Conservation (phyloP, 495 filamentous ascomycete species). For the Trypethelium eluteriae region DNA sequence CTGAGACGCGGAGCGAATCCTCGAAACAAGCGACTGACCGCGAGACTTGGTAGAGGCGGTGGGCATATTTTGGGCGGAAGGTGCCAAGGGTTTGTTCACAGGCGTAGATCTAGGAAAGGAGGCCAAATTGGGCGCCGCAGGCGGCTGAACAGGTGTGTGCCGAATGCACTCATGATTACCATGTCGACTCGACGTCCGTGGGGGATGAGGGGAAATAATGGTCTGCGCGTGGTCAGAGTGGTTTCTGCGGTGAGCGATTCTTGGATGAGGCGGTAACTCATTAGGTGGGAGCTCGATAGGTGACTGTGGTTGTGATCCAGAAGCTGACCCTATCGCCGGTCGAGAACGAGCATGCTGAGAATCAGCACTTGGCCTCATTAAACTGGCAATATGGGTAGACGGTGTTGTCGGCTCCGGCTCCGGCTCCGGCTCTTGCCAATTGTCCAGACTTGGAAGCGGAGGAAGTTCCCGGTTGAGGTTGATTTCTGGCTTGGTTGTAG, state of each 20-base stretch:
- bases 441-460: slow-evolving; percentile 36
- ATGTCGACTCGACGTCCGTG: slow-evolving; percentile 11
- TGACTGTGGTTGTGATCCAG: slow-evolving; percentile 1
- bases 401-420: slow-evolving; percentile 18
- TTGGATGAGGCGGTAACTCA: background rate
- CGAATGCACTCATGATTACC: background rate
- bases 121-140: background rate
- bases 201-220: background rate
- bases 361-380: slow-evolving; percentile 27
- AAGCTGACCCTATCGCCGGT: slow-evolving; percentile 11
- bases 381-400: slow-evolving; percentile 26
- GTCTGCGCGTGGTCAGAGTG: background rate
- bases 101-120: background rate
- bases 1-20: background rate
- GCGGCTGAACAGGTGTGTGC: background rate
- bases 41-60: background rate
- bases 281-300: background rate
- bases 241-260: background rate
- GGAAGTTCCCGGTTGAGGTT: slow-evolving; percentile 40
- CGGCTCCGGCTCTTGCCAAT: slow-evolving; percentile 28
- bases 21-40: slow-evolving; percentile 5
- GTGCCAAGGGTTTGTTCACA: background rate
- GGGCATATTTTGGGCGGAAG: background rate
- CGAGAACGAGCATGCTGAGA: slow-evolving; percentile 19
- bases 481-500: slow-evolving; percentile 23